Base-by-base conservation (phyloP, 2,329 filamentous ascomycete species). In the Dryadomyces sulphureus region DNA sequence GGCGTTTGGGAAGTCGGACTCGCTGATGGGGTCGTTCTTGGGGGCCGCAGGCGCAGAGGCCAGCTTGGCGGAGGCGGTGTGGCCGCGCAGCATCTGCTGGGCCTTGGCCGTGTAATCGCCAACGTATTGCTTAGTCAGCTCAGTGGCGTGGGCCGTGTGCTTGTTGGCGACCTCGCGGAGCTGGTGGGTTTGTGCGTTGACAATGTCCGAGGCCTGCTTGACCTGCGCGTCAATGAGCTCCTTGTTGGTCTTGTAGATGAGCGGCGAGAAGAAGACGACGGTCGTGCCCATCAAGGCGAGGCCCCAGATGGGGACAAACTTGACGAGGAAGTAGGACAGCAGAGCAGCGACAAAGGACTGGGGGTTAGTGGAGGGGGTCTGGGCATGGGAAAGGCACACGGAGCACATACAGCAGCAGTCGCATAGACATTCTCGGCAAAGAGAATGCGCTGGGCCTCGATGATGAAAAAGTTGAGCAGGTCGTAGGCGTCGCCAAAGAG, bases 401-500 rank as follows among this genome's bases (percentile, higher is more conserved):
- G 19, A 35, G 25, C 32, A 41, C 39, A 22, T 68, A 81, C 79
- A 54, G 67, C 70, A 55, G 65, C 62, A 20, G 79, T 82, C 47
- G 68, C 72, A 51, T 65, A 62, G 48, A 83, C 61, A 54, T 82
- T 84, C 69, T 84, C 80, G 38, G 72, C 79, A 53, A 78, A 84
- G 47, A 83, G 57, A 53, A 84, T 74, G 50, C 79, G 72, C 66
- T 84, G 80, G 43, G 70, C 66, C 65, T 84, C 80, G 48, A 84
- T 81, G 50, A 81, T 69, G 55, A 83, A 78, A 62, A 84, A 84
- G 69, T 84, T 84, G 64, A 79, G 61, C 49, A 84, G 69, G 62
- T 83, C 79, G 56, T 81, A 74, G 36, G 78, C 65, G 53, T 83
- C 79, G 47, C 75, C 75, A 54, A 80, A 72, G 52, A 79, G 54